Percentiles rank a stretch among this genome's conserved stretches.
Conservation (phyloP, 2,329 filamentous ascomycete genomes). For the Periconia sp. region DNA sequence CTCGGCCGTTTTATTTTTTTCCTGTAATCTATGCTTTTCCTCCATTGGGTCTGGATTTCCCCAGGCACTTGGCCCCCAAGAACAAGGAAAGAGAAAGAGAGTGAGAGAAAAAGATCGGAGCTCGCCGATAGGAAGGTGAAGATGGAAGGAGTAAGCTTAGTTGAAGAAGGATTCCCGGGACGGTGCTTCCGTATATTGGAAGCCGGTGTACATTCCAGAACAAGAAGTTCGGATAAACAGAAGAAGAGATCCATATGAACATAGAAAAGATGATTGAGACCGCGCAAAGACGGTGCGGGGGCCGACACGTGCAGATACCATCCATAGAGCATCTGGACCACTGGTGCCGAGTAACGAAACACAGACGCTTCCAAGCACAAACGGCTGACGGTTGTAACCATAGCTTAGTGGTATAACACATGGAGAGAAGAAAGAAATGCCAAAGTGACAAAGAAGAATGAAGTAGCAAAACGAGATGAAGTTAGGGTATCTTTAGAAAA, state of each 20-base stretch:
- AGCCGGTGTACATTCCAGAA: background rate
- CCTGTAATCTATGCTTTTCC: background rate
- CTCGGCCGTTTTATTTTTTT: no score
- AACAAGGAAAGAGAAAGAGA: background rate
- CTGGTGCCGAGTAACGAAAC: no score
- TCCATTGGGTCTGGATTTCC: background rate
- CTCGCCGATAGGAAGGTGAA: background rate
- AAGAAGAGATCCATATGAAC: background rate
- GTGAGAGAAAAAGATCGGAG: background rate
- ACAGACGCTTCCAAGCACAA: background rate
- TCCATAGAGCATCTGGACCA: background rate
- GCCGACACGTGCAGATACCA: background rate
- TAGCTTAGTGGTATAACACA: background rate
- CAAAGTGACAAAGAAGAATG: background rate
- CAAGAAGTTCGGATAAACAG: background rate
- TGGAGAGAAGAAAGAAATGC: background rate
- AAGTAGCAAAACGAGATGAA: constrained; percentile 5
- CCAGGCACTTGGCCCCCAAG: background rate
- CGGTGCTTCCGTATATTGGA: background rate
- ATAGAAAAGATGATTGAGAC: background rate
- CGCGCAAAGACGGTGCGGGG: background rate
- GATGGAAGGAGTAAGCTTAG: background rate
- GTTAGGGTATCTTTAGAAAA: constrained; percentile 69
- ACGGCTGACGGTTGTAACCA: background rate
- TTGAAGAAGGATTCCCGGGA: background rate